phyloP scores from a whole-genome alignment of 1,284 basidiomycete species.

The Ustanciosporium gigantosporum region DNA sequence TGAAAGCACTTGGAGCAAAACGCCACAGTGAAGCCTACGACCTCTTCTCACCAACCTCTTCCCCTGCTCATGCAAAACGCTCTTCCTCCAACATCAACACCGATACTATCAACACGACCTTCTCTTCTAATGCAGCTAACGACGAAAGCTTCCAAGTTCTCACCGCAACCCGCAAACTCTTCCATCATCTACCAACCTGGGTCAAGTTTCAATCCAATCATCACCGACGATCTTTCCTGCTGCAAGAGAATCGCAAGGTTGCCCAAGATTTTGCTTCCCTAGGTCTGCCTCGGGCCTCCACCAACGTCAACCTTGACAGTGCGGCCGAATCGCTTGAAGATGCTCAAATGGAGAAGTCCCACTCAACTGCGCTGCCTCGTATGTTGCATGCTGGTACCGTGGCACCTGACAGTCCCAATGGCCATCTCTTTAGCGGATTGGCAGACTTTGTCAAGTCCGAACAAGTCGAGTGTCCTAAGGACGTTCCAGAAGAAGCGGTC shows the following conservation, averaged over 20 bases:
- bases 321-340: not conserved
- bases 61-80: too few relatives aligned
- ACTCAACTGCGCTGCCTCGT: constrained; percentile 6
- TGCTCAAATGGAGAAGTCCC: too few relatives aligned
- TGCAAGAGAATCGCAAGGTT: constrained; percentile 6
- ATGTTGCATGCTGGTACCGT: constrained; percentile 7
- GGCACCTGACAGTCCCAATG: constrained; percentile 24
- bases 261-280: not conserved
- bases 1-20: constrained; percentile 26
- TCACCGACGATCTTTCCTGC: not conserved
- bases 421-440: constrained; percentile 20
- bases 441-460: not conserved
- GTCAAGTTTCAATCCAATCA: constrained; percentile 20
- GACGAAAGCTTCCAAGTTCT: not conserved
- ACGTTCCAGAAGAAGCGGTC: not conserved
- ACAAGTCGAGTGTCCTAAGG: not conserved
- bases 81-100: too few relatives aligned
- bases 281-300: not conserved
- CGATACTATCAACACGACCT: not conserved
- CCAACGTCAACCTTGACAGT: not conserved
- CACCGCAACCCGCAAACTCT: constrained; percentile 8
- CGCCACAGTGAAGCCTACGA: constrained; percentile 2
- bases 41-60: too few relatives aligned
- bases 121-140: not conserved
- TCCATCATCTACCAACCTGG: constrained; percentile 17